Conservation (phyloP, 2,329 filamentous ascomycete species). For the Cytospora chrysosperma region DNA sequence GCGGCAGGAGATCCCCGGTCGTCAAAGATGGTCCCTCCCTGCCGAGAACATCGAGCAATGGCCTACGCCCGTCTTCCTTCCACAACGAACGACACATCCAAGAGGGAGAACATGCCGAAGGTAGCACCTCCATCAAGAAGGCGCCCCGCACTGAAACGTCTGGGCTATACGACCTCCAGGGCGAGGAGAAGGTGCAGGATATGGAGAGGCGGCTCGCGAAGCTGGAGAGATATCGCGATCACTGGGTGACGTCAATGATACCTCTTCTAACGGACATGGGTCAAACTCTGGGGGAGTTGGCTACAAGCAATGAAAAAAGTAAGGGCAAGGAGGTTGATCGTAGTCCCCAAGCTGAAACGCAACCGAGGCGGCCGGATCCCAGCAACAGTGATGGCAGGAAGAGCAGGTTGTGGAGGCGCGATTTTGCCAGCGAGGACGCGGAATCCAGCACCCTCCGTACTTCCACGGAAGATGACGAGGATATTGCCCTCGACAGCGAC, state of each 20-base stretch:
- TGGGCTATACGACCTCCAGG: constrained; percentile 20
- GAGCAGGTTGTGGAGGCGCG: neutral
- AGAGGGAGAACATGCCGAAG: neutral
- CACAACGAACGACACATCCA: neutral
- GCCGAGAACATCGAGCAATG: constrained; percentile 19
- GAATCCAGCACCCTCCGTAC: neutral
- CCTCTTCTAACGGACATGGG: constrained; percentile 47
- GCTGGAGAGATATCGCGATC: constrained; percentile 48
- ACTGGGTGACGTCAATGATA: constrained; percentile 44
- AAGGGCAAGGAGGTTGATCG: neutral
- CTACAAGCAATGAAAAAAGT: neutral
- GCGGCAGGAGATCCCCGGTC: constrained; percentile 2
- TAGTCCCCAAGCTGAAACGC: neutral
- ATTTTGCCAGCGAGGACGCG: neutral
- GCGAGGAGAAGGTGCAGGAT: constrained; percentile 33
- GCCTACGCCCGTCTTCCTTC: constrained; percentile 13
- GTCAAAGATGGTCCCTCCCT: neutral
- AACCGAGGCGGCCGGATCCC: neutral
- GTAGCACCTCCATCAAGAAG: constrained; percentile 2
- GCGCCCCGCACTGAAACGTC: constrained; percentile 17
- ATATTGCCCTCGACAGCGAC: constrained; percentile 4
- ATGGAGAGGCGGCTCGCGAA: constrained; percentile 47
- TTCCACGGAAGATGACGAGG: neutral
- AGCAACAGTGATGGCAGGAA: constrained; percentile 1
- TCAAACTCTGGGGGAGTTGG: constrained; percentile 32